Evolutionary conservation across 1,284 basidiomycete species (phyloP), one percentile per base, ranked within the genome.

Genomic region (Gomphus sp.): DNA sequence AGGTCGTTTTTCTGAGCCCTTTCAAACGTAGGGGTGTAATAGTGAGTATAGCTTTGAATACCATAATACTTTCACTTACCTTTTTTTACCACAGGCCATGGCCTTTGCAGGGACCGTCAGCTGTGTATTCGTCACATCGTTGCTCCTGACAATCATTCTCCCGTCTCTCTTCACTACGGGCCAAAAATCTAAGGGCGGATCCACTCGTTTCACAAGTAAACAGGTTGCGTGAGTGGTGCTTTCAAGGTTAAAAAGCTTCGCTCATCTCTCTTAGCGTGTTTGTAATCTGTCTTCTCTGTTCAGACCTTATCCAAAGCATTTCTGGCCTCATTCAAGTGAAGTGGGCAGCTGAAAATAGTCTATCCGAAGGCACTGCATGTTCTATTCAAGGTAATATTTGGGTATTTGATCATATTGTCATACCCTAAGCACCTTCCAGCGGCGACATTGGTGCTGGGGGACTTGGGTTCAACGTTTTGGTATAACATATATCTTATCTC

Each of bases 221-320:
- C 57, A 58, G 36, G 28, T 58, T 12, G 49, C 57, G 57, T 58
- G 48, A 49, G 56, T 58, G 16, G 1, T 36, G 18, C 25, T 36
- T 14, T 25, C 34, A 22, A 22, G 22, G 22, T 25, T 8, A 25
- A 34, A 51, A 31, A 41, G 7, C 39, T 41, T 14, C 9, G 9
- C 14, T 22, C 22, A 22, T 22, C 34, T 14, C 18, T n/a, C 4
- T 34, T 44, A 58, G 57, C 18, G 57, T 58, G 4, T 58, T 58
- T 43, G 49, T 58, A n/a, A 52, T 45, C n/a, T 58, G 57, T 45
- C 50, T 58, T 12, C 49, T 58, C 8, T n/a, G 41, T 33, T 58
- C 57, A 31, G 57, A 58, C 22, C 34, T 58, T 39, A 53, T 58
- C n/a, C 57, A 58, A 47, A 58, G 57, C 25, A 44, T 58, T 8